phyloP scores from a whole-genome alignment of 2,329 filamentous ascomycete species.

The Neonectria neomacrospora region DNA sequence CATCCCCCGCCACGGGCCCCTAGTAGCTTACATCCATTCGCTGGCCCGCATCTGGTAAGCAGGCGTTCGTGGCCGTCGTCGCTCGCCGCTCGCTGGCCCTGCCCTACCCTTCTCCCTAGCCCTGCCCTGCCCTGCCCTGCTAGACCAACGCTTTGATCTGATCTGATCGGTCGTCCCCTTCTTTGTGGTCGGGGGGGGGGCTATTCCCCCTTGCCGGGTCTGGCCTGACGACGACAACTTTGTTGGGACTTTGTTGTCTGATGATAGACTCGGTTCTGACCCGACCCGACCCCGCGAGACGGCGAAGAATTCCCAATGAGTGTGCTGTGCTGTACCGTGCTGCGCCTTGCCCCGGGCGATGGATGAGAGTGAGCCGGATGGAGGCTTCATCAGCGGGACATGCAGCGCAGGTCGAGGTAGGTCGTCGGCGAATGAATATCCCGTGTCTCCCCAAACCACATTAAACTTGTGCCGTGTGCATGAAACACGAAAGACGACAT shows the following conservation, averaged over 20 bases:
- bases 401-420: not conserved
- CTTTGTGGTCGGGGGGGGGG: not conserved
- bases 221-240: conserved; percentile 22
- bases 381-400: not conserved
- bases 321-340: conserved; percentile 6
- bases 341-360: not conserved
- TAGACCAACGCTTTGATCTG: conserved; percentile 19
- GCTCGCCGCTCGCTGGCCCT: conserved; percentile 13
- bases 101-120: conserved; percentile 18
- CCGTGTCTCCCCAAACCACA: conserved; percentile 3
- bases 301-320: conserved; percentile 31
- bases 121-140: conserved; percentile 23
- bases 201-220: conserved; percentile 16
- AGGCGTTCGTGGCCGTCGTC: conserved; percentile 16
- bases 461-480: not conserved
- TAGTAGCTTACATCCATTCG: not conserved
- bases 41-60: conserved; percentile 16
- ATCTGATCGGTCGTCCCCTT: conserved; percentile 15
- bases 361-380: not conserved
- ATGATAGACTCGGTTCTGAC: conserved; percentile 23
- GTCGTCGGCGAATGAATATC: not conserved
- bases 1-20: not conserved
- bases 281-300: conserved; percentile 12
- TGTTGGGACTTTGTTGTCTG: conserved; percentile 21
- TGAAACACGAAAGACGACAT: not conserved